These are phyloP conservation scores for Phialocephala subalpina DNA, from an alignment of 2,329 filamentous ascomycete genomes.

Conservation along the genomic window DNA sequence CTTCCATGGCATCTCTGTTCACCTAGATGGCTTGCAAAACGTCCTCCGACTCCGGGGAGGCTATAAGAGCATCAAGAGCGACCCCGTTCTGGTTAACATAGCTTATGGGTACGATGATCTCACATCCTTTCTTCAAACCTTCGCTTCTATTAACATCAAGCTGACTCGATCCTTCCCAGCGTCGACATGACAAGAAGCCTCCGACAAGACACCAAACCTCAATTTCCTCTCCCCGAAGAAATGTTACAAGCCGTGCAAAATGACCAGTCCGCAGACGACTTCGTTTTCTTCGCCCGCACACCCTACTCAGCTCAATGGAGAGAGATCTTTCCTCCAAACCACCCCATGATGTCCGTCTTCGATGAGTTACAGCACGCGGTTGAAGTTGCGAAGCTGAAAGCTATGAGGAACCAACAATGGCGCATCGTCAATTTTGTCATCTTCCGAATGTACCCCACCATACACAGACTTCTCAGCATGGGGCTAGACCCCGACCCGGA, in stretches of 20 bases:
- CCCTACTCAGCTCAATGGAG: background rate
- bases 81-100: background rate
- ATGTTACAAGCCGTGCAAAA: slow-evolving; percentile 2
- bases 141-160: background rate
- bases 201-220: slow-evolving; percentile 14
- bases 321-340: background rate
- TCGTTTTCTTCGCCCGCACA: background rate
- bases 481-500: background rate
- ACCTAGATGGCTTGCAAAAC: slow-evolving; percentile 9
- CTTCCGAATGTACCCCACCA: slow-evolving; percentile 8
- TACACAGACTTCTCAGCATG: slow-evolving; percentile 5
- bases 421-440: slow-evolving; percentile 11
- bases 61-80: background rate
- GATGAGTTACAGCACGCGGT: background rate
- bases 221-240: slow-evolving; percentile 9
- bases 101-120: slow-evolving; percentile 4
- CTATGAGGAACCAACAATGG: background rate
- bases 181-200: slow-evolving; percentile 17
- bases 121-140: background rate
- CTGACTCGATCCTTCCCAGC: background rate
- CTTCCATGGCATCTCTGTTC: background rate
- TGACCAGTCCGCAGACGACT: slow-evolving; percentile 10
- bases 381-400: background rate
- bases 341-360: slow-evolving; percentile 5
- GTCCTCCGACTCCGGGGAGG: slow-evolving; percentile 9